Base-by-base conservation (phyloP, 768 basidiomycete species). In the Lactarius pseudohatsudake region DNA sequence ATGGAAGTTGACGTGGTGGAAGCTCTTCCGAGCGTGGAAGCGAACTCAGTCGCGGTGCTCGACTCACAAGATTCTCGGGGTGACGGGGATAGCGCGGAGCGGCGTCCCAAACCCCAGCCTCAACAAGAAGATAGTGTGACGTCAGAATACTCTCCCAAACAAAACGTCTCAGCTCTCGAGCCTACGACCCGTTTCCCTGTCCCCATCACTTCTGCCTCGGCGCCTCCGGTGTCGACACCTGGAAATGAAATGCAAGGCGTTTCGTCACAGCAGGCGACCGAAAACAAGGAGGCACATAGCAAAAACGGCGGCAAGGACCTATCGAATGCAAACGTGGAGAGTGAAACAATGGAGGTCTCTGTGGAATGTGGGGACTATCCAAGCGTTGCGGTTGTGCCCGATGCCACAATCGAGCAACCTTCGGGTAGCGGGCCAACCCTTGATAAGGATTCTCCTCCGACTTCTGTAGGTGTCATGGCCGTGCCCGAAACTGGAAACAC, bases 51-150 rank as follows among this genome's bases (percentile, higher is more conserved):
- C 13, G 38, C 9, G 9, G 18, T 1, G 22, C 26, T n/a, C 11
- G 57, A 41, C 32, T 20, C 34, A 32, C 65, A 26, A 54, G 43
- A 34, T n/a, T 50, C 54, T 50, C 57, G 22, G 18, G 59, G 54
- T 32, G 56, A 43, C 34, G 59, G 57, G 28, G 40, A 15, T 20
- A 57, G 57, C 45, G 26, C n/a, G 47, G 11, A 8, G 45, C 7
- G n/a, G 22, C 53, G 55, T 56, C 15, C 8, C 26, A 47, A 61
- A 8, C 36, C 61, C 28, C 60, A 50, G 11, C 56, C 22, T 58
- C 47, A 62, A 18, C 47, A 40, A n/a, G 65, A 40, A n/a, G 60
- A 20, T 30, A 45, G 4, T 4, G 28, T n/a, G 6, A 34, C 50
- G 47, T 8, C 26, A 3, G 41, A 20, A 28, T 36, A 38, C 30